Conservation (phyloP, 2,329 filamentous ascomycete genomes). For the Chaetoscypha palmicola region DNA sequence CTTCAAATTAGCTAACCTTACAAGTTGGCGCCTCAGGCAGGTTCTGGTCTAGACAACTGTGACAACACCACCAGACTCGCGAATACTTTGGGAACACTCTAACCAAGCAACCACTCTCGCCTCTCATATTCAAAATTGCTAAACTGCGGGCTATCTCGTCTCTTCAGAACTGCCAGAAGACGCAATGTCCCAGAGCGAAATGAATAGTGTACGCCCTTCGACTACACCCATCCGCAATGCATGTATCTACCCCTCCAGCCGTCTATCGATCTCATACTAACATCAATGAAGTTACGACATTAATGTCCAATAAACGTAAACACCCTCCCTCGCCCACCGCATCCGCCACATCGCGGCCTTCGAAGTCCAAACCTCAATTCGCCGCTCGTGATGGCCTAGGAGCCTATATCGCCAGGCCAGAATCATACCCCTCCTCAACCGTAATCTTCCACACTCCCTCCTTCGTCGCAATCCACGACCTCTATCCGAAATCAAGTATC, state of each 20-base stretch:
- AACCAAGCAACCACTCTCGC: no score
- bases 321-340: constrained; percentile 7
- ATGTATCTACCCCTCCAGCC: constrained; percentile 31
- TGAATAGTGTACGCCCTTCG: constrained; percentile 31
- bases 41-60: no score
- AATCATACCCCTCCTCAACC: constrained; percentile 47
- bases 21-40: no score
- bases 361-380: constrained; percentile 13
- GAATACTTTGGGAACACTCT: no score
- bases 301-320: constrained; percentile 37
- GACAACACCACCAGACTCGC: no score
- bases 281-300: constrained; percentile 39
- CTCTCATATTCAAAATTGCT: no score
- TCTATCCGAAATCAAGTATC: constrained; percentile 76
- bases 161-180: constrained; percentile 26
- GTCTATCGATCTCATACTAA: constrained; percentile 1
- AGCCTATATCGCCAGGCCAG: constrained; percentile 58
- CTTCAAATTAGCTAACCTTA: no score
- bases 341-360: neutral
- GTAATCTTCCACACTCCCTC: constrained; percentile 61
- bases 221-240: constrained; percentile 33
- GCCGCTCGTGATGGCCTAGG: constrained; percentile 53
- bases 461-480: constrained; percentile 73
- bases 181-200: constrained; percentile 38
- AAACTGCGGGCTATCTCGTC: no score